Base-by-base conservation (phyloP, 2,329 filamentous ascomycete species). In the Botrytis sinoallii region DNA sequence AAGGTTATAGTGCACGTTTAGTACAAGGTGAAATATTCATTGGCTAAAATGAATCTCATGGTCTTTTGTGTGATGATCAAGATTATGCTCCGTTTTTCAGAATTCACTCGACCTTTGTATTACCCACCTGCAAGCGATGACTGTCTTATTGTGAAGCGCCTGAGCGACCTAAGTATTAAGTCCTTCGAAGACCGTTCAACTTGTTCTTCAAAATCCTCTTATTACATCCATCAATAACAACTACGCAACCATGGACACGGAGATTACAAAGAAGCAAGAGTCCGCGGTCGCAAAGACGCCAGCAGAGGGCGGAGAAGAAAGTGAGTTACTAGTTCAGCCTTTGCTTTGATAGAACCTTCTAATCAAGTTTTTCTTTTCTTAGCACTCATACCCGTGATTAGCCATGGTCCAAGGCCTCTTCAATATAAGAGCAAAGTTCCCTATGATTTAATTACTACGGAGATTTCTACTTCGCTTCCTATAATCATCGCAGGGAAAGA, bases 91-190 rank as follows among this genome's bases (percentile, higher is more conserved):
- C 25, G 10, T 52, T 52, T 52, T 52, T n/a, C 25, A 52, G 10
- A 14, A 52, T 52, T n/a, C 25, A n/a, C 48, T 52, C 48, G 25
- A n/a, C 0, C 4, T 52, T 52, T 52, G 4, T 52, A 0, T n/a
- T 52, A 52, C 10, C 14, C 48, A 7, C 46, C 48, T 52, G 3
- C 25, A 52, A 14, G 48, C 25, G 10, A n/a, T 52, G 25, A 52
- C 48, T 25, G 25, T 52, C 25, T n/a, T 52, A n/a, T 0, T 1
- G 1, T 52, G 0, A 25, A 52, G 48, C 12, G 25, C 2, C 0
- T n/a, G 25, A 14, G 48, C 0, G 9, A 25, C 25, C 25, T 52
- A 25, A 5, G 0, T 0, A 6, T 3, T 1, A n/a, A 6, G 22
- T 14, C 12, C 22, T 14, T n/a, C 10, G 5, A n/a, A 6, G n/a